Evolutionary conservation across 495 filamentous ascomycete species (phyloP).

Genomic region (Durotheca rogersii): DNA sequence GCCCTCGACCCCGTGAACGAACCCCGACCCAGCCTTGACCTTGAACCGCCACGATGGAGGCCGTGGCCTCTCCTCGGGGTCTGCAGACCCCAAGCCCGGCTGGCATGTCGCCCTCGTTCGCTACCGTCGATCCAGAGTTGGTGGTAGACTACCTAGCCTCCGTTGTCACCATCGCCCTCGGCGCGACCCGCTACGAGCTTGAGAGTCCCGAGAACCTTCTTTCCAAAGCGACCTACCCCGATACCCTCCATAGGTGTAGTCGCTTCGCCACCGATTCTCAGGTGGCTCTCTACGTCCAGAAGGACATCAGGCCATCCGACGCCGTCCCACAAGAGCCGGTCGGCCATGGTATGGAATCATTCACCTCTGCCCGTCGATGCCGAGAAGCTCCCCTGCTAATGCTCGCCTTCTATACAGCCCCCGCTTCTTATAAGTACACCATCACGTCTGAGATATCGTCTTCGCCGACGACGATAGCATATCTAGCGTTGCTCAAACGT

Average conservation of each 20-base stretch:
- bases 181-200: slow-evolving; percentile 77
- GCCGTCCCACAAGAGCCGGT: slow-evolving; percentile 36
- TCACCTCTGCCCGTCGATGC: background rate
- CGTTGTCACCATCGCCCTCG: slow-evolving; percentile 80
- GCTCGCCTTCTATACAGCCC: slow-evolving; percentile 28
- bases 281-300: slow-evolving; percentile 84
- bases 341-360: slow-evolving; percentile 32
- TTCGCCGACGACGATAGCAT: slow-evolving; percentile 74
- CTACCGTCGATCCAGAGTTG: slow-evolving; percentile 48
- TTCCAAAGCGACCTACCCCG: slow-evolving; percentile 63
- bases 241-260: slow-evolving; percentile 83
- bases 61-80: slow-evolving; percentile 44
- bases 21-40: slow-evolving; percentile 25
- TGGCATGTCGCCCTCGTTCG: slow-evolving; percentile 47
- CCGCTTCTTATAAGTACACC: slow-evolving; percentile 64
- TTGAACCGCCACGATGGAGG: slow-evolving; percentile 46
- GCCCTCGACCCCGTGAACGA: slow-evolving; percentile 18
- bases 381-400: slow-evolving; percentile 5
- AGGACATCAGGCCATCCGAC: slow-evolving; percentile 62
- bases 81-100: slow-evolving; percentile 43
- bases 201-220: slow-evolving; percentile 79
- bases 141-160: slow-evolving; percentile 78
- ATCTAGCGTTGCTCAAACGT: slow-evolving; percentile 85
- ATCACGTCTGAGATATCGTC: slow-evolving; percentile 79
- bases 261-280: slow-evolving; percentile 88